Percentiles rank a stretch among this genome's conserved stretches.
Evolutionary conservation across 2,329 filamentous ascomycete species (phyloP).

Genomic region (Xylaria arbuscula): DNA sequence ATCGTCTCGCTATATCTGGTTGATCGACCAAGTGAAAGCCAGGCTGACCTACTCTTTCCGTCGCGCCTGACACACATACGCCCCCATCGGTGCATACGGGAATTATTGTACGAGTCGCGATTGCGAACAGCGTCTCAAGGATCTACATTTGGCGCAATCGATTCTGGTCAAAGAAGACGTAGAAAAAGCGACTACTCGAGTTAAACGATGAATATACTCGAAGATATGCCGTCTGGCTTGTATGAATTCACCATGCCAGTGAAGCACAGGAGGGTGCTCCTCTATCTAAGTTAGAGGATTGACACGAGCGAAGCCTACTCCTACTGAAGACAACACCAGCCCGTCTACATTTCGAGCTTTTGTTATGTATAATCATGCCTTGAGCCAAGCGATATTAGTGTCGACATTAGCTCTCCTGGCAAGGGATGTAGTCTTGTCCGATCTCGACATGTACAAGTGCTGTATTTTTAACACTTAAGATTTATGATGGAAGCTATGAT

Average conservation of each 20-base stretch:
- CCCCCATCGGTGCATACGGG: background rate
- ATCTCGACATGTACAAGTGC: background rate
- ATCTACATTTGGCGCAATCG: background rate
- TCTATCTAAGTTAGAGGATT: background rate
- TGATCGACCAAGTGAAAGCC: background rate
- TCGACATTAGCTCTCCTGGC: background rate
- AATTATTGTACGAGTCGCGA: background rate
- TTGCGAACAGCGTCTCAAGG: background rate
- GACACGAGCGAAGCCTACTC: background rate
- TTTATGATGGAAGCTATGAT: background rate
- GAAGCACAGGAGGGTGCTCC: conserved; percentile 1
- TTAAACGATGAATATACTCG: background rate
- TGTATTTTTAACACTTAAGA: background rate
- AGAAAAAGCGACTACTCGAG: background rate
- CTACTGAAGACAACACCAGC: background rate
- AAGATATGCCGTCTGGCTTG: background rate
- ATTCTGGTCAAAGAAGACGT: background rate
- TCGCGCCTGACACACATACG: background rate
- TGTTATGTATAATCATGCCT: background rate
- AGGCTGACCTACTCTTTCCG: background rate
- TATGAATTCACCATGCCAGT: background rate
- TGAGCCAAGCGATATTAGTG: background rate
- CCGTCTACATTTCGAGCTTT: background rate
- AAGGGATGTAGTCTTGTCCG: background rate
- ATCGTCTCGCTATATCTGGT: background rate